Evolutionary conservation across 1,284 basidiomycete genomes (phyloP).

Genomic region (Boletus sp.): DNA sequence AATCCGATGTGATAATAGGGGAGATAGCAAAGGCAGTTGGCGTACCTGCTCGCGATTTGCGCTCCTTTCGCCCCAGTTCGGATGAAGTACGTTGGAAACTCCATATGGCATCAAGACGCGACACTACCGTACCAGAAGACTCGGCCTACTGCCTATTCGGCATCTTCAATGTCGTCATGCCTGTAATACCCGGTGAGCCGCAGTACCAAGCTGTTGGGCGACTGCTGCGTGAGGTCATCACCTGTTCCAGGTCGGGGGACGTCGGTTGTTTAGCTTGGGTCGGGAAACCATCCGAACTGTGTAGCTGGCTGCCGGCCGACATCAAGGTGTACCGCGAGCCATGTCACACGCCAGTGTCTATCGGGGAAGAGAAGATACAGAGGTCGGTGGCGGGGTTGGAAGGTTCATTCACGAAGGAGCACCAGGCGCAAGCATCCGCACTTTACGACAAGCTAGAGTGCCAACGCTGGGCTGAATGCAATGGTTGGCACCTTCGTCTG

Average conservation of each 20-base stretch:
- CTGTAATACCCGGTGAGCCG: conserved; percentile 7
- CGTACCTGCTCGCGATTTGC: not conserved
- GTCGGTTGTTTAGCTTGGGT: conserved; percentile 15
- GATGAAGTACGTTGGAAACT: conserved; percentile 9
- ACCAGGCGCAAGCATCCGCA: not conserved
- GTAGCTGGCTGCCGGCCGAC: conserved; percentile 7
- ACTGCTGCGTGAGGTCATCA: conserved; percentile 14
- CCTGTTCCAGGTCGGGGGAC: conserved; percentile 6
- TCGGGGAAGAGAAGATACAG: conserved; percentile 1
- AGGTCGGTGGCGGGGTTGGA: not conserved
- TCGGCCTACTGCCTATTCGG: conserved; percentile 11
- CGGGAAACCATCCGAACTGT: conserved; percentile 14
- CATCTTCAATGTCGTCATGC: conserved; percentile 5
- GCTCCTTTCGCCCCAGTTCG: not conserved
- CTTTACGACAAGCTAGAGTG: not conserved
- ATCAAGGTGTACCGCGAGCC: not conserved
- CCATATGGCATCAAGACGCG: conserved; percentile 5
- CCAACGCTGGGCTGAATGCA: conserved; percentile 1
- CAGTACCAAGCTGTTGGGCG: conserved; percentile 9
- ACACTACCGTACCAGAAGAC: conserved; percentile 1
- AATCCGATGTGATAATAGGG: not conserved
- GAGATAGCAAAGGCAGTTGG: conserved; percentile 2
- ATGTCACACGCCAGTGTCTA: not conserved
- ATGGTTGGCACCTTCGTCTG: conserved; percentile 3
- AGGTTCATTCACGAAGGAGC: not conserved